A percentile compares a stretch with the other conserved stretches of the same genome.
These are phyloP conservation scores for Verticillium tricorpus DNA, from an alignment of 2,329 filamentous ascomycete genomes.

Conservation along the genomic window DNA sequence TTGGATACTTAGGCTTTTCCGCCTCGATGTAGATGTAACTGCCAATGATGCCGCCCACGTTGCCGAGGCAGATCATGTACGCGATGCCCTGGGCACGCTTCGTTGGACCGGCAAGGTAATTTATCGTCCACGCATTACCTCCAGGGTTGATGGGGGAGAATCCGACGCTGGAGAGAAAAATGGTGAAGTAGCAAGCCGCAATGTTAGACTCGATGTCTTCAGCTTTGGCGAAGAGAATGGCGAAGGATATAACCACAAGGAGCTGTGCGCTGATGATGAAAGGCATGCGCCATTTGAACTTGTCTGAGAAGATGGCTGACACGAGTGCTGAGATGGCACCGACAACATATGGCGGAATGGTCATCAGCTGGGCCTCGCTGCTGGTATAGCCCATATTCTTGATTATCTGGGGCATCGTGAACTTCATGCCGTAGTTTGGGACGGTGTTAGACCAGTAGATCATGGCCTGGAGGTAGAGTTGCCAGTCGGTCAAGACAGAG, in stretches of 20 bases:
- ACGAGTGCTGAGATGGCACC: conserved; percentile 7
- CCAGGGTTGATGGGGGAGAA: conserved; percentile 29
- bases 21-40: conserved; percentile 18
- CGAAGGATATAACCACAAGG: conserved; percentile 4
- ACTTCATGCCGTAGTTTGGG: conserved; percentile 24
- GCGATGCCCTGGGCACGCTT: conserved; percentile 31
- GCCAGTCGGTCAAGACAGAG: conserved; percentile 36
- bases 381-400: conserved; percentile 32
- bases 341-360: conserved; percentile 24
- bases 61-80: conserved; percentile 21
- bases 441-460: conserved; percentile 34
- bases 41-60: conserved; percentile 17
- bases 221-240: conserved; percentile 22
- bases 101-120: conserved; percentile 26
- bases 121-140: conserved; percentile 29
- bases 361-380: conserved; percentile 19
- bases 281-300: conserved; percentile 5
- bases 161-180: conserved; percentile 32
- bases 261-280: conserved; percentile 7
- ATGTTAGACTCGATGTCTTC: conserved; percentile 27
- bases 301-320: conserved; percentile 5
- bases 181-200: conserved; percentile 30
- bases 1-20: conserved; percentile 20
- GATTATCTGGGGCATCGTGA: conserved; percentile 30
- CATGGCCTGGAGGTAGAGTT: conserved; percentile 33